These are phyloP conservation scores for Carnegiea gigantea DNA, from an alignment of 179 eudicot species.

Conservation along the genomic window DNA sequence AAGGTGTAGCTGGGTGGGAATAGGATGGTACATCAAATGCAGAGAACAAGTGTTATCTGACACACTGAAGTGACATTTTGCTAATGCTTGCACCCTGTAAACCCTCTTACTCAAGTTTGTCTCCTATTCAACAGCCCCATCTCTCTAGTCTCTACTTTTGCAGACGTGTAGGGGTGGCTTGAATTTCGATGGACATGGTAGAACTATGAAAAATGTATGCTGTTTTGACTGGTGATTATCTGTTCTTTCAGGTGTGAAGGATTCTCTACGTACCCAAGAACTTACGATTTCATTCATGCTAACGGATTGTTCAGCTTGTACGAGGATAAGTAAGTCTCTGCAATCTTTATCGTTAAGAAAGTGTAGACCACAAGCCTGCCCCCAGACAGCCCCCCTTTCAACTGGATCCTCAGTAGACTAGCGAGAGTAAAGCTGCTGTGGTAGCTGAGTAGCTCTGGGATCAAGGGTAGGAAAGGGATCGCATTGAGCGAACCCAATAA, in stretches of 20 bases:
- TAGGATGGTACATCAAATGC: too few species aligned
- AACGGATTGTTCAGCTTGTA: conserved; percentile 48
- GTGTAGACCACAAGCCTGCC: too few species aligned
- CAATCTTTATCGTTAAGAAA: neutral
- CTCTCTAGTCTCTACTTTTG: neutral
- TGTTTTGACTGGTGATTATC: neutral
- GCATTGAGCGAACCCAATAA: neutral
- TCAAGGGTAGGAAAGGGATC: neutral
- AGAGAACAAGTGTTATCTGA: too few species aligned
- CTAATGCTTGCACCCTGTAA: too few species aligned
- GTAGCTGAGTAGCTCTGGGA: neutral
- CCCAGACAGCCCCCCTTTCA: too few species aligned
- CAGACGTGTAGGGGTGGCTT: neutral
- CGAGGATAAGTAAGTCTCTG: conserved; percentile 47
- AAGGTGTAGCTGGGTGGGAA: too few species aligned
- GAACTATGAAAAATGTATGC: neutral
- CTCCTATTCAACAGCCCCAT: neutral
- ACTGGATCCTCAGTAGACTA: neutral
- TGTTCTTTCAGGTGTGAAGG: conserved; percentile 51
- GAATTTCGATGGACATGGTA: neutral
- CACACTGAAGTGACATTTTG: too few species aligned
- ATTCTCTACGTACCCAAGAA: conserved; percentile 60
- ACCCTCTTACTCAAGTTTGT: too few species aligned
- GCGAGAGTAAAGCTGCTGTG: neutral
- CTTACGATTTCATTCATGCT: conserved; percentile 55